phyloP scores from a whole-genome alignment of 1,284 basidiomycete species.

The Sphaerobolus stellatus region DNA sequence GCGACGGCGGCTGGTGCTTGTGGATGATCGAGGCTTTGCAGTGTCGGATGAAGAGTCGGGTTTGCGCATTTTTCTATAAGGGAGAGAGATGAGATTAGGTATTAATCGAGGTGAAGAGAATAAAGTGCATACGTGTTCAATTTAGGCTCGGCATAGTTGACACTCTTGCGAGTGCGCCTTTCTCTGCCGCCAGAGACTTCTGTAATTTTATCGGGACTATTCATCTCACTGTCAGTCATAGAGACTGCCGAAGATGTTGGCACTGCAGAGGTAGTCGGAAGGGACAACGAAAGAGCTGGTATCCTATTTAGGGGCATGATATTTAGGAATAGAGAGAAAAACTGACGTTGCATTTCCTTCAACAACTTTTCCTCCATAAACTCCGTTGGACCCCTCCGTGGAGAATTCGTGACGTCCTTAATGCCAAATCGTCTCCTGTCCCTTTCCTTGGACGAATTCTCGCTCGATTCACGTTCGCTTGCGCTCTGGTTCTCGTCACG shows the following conservation, averaged over 20 bases:
- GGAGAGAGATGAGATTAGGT: conserved; percentile 15
- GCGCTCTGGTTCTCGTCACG: conserved; percentile 26
- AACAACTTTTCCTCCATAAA: conserved; percentile 32
- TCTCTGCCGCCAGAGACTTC: conserved; percentile 50
- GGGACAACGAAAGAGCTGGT: conserved; percentile 8
- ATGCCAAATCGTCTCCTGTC: conserved; percentile 46
- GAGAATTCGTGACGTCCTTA: conserved; percentile 66
- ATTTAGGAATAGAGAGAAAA: too few relatives aligned
- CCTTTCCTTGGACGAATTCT: conserved; percentile 24
- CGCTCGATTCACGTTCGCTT: conserved; percentile 30
- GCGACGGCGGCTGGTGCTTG: conserved; percentile 1
- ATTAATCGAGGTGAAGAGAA: conserved; percentile 7
- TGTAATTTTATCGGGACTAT: conserved; percentile 21
- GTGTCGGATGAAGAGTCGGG: conserved; percentile 55
- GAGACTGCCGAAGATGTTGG: conserved; percentile 41
- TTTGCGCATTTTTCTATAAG: conserved; percentile 83
- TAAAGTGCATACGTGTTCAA: conserved; percentile 72
- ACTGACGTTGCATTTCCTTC: too few relatives aligned
- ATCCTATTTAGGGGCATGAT: conserved; percentile 1
- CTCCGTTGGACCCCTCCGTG: conserved; percentile 35
- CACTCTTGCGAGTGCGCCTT: conserved; percentile 71
- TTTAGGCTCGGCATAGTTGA: conserved; percentile 88
- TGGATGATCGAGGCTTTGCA: conserved; percentile 18
- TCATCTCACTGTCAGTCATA: conserved; percentile 36
- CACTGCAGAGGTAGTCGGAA: conserved; percentile 13